These are phyloP conservation scores for Claviceps digitariae DNA, from an alignment of 2,329 filamentous ascomycete species.

Conservation along the genomic window DNA sequence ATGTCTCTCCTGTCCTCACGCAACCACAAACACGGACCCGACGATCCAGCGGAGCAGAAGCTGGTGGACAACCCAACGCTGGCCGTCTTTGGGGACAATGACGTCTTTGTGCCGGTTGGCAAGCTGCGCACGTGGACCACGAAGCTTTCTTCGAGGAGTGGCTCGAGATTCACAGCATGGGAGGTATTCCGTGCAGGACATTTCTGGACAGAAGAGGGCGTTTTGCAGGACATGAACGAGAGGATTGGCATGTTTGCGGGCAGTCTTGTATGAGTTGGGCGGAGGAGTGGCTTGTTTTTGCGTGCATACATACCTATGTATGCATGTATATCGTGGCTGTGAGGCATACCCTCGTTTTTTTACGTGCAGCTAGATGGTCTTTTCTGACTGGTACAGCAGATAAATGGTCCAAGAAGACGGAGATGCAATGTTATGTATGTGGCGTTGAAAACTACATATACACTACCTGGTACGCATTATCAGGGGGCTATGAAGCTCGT, in stretches of 20 bases:
- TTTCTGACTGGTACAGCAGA: no score
- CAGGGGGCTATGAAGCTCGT: no score
- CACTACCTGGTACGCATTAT: no score
- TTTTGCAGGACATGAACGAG: constrained; percentile 19
- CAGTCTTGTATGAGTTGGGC: constrained; percentile 2
- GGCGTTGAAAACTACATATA: no score
- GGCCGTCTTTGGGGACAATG: constrained; percentile 60
- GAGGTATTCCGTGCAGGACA: constrained; percentile 44
- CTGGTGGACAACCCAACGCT: constrained; percentile 47
- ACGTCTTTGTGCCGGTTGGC: constrained; percentile 55
- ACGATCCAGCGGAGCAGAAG: constrained; percentile 34
- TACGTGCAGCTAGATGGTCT: no score
- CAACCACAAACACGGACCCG: constrained; percentile 11
- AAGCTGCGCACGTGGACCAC: constrained; percentile 55
- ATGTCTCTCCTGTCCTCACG: constrained; percentile 35
- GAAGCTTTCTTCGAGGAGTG: constrained; percentile 29
- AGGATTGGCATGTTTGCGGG: constrained; percentile 16
- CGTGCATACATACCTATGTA: no score
- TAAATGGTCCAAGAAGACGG: no score
- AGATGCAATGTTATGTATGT: no score
- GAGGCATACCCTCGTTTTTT: no score
- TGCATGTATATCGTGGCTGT: no score
- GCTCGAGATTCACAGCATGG: constrained; percentile 31
- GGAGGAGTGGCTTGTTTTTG: no score
- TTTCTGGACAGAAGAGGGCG: constrained; percentile 47